Base-by-base conservation (phyloP, 345 rosid species). In the Aquilaria yunnanensis region DNA sequence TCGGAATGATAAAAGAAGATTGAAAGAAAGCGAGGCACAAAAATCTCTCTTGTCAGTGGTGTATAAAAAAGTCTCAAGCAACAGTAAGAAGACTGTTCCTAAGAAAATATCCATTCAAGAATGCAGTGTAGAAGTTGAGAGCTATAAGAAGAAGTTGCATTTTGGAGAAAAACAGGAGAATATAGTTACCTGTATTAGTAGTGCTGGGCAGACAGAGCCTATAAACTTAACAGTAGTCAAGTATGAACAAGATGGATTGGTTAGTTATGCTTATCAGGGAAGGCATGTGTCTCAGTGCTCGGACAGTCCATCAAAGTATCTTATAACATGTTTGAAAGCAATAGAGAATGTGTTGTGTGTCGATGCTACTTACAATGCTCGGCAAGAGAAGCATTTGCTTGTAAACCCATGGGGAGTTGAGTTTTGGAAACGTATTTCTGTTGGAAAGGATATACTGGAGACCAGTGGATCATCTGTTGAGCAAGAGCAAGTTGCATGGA, bases 401-500 rank as follows among this genome's bases (percentile, higher is more conserved):
- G 61, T 70, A 59, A 82, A 77, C 58, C 47, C 81, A 29, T 94
- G 95, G 99, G 99, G 99, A 45, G 59, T 83, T 65, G 89, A 94
- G 77, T 94, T 86, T 62, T 88, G 83, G 90, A 85, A 85, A 71
- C 72, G 77, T 58, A 88, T 73, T 65, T 71, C 77, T 1, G 59
- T 73, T 51, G 92, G 87, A 41, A 80, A 59, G 51, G 85, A 85
- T 60, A 70, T 90, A 68, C 5, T 90, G 55, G 98, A 86, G 63
- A 76, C 85, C 0, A 84, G 86, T 72, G 91, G 91, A 16, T 65
- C 76, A 55, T 72, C 87, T 72, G 79, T 83, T 30, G 66, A 78
- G 6, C 31, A 61, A 32, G 86, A 85, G 72, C 92, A 90, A 80
- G 81, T 83, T 75, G 89, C 99, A 9, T 90, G 97, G 97, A 66